phyloP scores from a whole-genome alignment of 2,329 filamentous ascomycete species.

The Endothia cerciana region DNA sequence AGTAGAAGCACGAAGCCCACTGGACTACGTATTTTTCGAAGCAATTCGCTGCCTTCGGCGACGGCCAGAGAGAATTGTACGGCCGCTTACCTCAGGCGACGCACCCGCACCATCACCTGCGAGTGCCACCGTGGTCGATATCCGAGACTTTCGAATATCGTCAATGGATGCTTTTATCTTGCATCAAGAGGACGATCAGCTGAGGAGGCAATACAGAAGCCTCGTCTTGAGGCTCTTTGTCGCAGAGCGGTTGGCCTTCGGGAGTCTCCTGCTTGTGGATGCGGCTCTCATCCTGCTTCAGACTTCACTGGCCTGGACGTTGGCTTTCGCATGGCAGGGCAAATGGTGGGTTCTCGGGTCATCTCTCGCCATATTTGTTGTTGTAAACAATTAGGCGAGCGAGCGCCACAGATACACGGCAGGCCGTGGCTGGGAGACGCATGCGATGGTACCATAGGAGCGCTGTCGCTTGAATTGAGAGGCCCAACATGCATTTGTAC shows the following conservation, averaged over 20 bases:
- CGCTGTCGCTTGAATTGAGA: neutral
- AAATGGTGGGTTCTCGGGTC: conserved; percentile 21
- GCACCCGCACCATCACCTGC: conserved; percentile 13
- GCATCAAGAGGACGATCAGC: conserved; percentile 34
- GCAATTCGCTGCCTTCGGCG: conserved; percentile 49
- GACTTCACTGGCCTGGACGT: conserved; percentile 40
- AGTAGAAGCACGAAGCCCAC: conserved; percentile 40
- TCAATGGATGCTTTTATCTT: conserved; percentile 56
- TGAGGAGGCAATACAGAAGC: conserved; percentile 42
- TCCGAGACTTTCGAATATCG: conserved; percentile 53
- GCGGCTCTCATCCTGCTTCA: conserved; percentile 40
- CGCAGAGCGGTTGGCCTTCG: conserved; percentile 46
- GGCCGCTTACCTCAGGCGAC: conserved; percentile 46
- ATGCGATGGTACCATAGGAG: neutral
- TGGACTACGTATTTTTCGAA: conserved; percentile 48
- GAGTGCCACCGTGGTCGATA: conserved; percentile 40
- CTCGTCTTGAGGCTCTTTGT: conserved; percentile 48
- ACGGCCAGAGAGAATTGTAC: conserved; percentile 46
- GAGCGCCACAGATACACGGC: neutral
- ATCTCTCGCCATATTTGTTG: conserved; percentile 4
- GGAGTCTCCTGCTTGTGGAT: conserved; percentile 41
- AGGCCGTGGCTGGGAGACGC: neutral
- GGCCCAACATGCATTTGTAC: conserved; percentile 1
- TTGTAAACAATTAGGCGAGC: conserved; percentile 2
- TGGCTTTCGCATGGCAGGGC: conserved; percentile 20